Evolutionary conservation across 345 rosid species (phyloP).

Genomic region (Pugionium dolabratum): DNA sequence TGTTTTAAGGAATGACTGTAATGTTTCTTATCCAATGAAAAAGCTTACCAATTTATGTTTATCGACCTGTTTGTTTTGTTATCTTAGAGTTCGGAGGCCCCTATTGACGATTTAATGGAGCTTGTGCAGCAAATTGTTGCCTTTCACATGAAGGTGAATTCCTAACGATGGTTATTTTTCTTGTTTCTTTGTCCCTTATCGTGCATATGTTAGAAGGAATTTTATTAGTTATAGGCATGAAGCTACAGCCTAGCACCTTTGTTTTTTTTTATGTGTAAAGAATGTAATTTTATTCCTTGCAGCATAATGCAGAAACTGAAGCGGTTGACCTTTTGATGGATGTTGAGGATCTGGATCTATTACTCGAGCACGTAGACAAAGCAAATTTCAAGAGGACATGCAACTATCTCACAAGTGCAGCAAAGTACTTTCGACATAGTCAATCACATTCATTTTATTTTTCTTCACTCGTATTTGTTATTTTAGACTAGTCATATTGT

Average conservation of each 20-base stretch:
- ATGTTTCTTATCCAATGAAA: neutral
- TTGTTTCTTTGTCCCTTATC: slow-evolving; percentile 14
- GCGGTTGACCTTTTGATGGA: slow-evolving; percentile 98
- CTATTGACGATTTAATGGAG: slow-evolving; percentile 69
- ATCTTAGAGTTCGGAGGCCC: slow-evolving; percentile 63
- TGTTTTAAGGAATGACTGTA: slow-evolving; percentile 18
- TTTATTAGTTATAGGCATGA: neutral
- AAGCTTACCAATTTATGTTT: slow-evolving; percentile 19
- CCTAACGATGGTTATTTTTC: slow-evolving; percentile 12
- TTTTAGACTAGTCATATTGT: neutral
- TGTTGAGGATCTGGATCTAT: slow-evolving; percentile 93
- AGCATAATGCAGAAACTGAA: slow-evolving; percentile 99
- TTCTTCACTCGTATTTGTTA: slow-evolving; percentile 12
- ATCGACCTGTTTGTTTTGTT: slow-evolving; percentile 5
- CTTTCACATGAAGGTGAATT: slow-evolving; percentile 87
- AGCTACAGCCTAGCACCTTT: neutral
- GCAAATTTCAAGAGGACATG: slow-evolving; percentile 95
- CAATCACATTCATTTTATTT: neutral
- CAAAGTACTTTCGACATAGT: slow-evolving; percentile 50
- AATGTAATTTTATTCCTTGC: slow-evolving; percentile 30
- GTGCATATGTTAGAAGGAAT: neutral
- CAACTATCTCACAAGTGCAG: slow-evolving; percentile 82
- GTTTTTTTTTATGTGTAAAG: slow-evolving; percentile 14
- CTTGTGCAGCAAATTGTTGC: slow-evolving; percentile 89
- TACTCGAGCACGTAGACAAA: slow-evolving; percentile 74